Percentiles rank a stretch among this genome's conserved stretches.
Evolutionary conservation across 352 stramenopile species (phyloP).

Genomic region (Phytophthora europaea): DNA sequence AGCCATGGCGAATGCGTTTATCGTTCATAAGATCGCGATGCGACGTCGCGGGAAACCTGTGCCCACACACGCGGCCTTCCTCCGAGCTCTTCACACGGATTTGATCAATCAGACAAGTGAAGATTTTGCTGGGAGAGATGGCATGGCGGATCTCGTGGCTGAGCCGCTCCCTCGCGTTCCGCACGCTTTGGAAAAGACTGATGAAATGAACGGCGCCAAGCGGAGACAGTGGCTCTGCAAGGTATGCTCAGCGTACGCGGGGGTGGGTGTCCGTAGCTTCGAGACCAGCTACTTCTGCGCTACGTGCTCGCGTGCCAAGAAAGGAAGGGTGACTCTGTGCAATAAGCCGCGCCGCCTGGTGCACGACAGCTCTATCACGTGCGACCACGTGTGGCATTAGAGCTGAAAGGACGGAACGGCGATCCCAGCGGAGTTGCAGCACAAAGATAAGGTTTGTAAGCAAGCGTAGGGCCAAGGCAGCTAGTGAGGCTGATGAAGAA

Average conservation of each 20-base stretch:
- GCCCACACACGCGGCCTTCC: conserved; percentile 5
- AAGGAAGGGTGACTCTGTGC: conserved; percentile 23
- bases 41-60: background rate
- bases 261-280: conserved; percentile 18
- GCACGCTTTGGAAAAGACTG: conserved; percentile 22
- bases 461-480: conserved; percentile 3
- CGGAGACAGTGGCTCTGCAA: conserved; percentile 33
- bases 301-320: conserved; percentile 8
- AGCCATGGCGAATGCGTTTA: conserved; percentile 30
- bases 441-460: conserved; percentile 23
- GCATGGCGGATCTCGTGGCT: conserved; percentile 9
- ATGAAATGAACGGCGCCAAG: conserved; percentile 26
- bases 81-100: conserved; percentile 2
- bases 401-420: conserved; percentile 23
- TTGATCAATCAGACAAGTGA: conserved; percentile 19
- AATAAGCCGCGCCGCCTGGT: conserved; percentile 7
- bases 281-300: conserved; percentile 32
- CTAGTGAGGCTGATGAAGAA: background rate
- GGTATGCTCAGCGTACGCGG: conserved; percentile 25
- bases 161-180: background rate
- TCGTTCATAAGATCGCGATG: conserved; percentile 26
- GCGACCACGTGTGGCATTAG: conserved; percentile 26
- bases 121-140: conserved; percentile 14
- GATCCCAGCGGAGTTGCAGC: conserved; percentile 13
- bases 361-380: conserved; percentile 12